Evolutionary conservation across 2,329 filamentous ascomycete species (phyloP).

Genomic region (Ophiocordyceps robertsii): DNA sequence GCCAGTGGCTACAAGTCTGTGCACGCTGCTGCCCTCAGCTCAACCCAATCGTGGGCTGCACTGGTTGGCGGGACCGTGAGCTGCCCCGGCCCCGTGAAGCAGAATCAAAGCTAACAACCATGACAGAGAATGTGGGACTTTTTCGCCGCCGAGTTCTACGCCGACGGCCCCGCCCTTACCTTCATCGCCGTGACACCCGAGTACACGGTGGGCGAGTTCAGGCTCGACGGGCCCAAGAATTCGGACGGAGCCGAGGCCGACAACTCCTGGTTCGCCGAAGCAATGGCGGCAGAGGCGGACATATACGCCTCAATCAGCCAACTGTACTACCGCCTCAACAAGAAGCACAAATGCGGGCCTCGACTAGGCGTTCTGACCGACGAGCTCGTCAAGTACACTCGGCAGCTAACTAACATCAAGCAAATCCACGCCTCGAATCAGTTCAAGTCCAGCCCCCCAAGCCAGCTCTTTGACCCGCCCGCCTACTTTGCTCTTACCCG

Average conservation of each 20-base stretch:
- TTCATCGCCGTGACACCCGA: conserved; percentile 14
- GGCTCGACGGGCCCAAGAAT: conserved; percentile 1
- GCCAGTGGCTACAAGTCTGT: conserved; percentile 10
- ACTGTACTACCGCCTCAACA: conserved; percentile 1
- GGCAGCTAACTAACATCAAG: conserved; percentile 1
- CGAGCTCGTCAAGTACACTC: conserved; percentile 1
- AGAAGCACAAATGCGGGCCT: not conserved
- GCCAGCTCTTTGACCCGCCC: conserved; percentile 4
- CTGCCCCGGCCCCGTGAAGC: not conserved
- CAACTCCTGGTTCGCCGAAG: conserved; percentile 5
- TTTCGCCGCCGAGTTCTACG: conserved; percentile 5
- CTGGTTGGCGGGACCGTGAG: conserved; percentile 12
- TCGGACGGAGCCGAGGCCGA: conserved; percentile 1
- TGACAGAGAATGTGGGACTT: conserved; percentile 16
- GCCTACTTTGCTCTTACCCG: conserved; percentile 3
- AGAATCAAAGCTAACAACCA: not conserved
- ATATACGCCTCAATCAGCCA: conserved; percentile 4
- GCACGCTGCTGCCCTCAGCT: conserved; percentile 9
- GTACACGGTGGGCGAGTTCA: conserved; percentile 10
- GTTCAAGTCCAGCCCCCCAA: conserved; percentile 2
- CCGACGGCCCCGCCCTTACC: conserved; percentile 8
- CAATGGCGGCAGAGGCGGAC: conserved; percentile 5
- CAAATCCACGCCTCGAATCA: conserved; percentile 7
- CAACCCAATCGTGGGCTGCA: conserved; percentile 9
- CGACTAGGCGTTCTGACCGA: conserved; percentile 1